Evolutionary conservation across 805 yeast genomes (phyloP).

Genomic region (Teunomyces kruisii): DNA sequence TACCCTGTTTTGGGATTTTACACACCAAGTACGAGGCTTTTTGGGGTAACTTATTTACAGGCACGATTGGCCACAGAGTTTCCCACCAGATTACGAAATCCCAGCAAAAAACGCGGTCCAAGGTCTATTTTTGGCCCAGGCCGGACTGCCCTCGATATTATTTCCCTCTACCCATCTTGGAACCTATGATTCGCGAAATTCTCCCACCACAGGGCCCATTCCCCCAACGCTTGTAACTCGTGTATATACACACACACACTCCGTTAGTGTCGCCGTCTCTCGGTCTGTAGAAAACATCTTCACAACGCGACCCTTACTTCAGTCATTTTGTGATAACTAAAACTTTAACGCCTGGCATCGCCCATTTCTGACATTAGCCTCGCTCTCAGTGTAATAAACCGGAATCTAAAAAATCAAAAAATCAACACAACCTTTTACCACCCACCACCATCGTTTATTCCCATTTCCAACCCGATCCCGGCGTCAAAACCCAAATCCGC

Average conservation of each 20-base stretch:
- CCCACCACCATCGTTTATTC: background rate
- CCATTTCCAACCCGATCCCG: background rate
- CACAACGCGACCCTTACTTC: background rate
- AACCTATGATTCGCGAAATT: no score
- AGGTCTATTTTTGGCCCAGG: background rate
- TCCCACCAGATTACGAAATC: background rate
- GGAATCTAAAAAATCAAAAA: conserved; percentile 1
- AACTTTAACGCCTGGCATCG: background rate
- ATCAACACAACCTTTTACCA: conserved; percentile 1
- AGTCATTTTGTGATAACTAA: background rate
- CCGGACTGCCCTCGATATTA: no score
- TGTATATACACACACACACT: no score
- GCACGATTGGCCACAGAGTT: background rate
- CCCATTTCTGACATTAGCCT: background rate
- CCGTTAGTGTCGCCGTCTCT: no score
- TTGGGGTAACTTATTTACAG: background rate
- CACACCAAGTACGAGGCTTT: background rate
- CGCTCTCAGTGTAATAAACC: background rate
- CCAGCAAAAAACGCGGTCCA: background rate
- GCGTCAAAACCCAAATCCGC: background rate
- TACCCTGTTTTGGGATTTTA: background rate
- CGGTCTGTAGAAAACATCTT: no score
- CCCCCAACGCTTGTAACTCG: no score
- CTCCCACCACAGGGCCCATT: no score
- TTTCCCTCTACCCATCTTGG: no score